A percentile compares a stretch with the other conserved stretches of the same genome.
These are phyloP conservation scores for Macrotyloma uniflorum DNA, from an alignment of 306 rosid genomes.

Conservation along the genomic window DNA sequence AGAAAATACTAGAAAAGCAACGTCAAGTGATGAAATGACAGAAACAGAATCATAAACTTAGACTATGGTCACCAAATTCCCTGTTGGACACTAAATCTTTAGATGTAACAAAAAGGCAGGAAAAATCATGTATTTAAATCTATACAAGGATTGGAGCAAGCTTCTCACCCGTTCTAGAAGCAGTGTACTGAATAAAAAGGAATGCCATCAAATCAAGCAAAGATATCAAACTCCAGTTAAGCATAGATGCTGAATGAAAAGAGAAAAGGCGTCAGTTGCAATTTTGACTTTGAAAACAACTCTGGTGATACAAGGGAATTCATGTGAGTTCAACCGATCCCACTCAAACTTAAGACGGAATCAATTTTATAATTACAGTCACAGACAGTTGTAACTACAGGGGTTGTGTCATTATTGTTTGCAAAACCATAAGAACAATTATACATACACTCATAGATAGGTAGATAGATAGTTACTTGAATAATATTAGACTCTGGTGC, in stretches of 20 bases:
- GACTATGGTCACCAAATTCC: constrained; percentile 1
- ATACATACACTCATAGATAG: background rate
- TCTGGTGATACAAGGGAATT: background rate
- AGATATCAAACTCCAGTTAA: constrained; percentile 53
- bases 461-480: background rate
- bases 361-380: background rate
- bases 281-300: constrained; percentile 14
- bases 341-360: constrained; percentile 3
- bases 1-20: constrained; percentile 9
- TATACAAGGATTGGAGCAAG: constrained; percentile 24
- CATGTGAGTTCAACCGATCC: constrained; percentile 5
- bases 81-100: constrained; percentile 5
- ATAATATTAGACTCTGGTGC: background rate
- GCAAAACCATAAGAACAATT: constrained; percentile 3
- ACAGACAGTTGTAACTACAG: background rate
- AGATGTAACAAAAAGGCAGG: background rate
- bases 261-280: constrained; percentile 1
- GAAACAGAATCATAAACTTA: background rate
- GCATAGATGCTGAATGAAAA: constrained; percentile 50
- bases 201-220: constrained; percentile 50
- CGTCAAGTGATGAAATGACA: constrained; percentile 14
- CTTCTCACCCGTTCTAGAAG: constrained; percentile 48
- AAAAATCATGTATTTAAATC: constrained; percentile 4
- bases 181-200: constrained; percentile 50
- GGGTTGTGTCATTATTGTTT: background rate